Percentiles rank a stretch among this genome's conserved stretches.
Conservation (phyloP, 1,139 yeast genomes). For the Yueomyces sp. region DNA sequence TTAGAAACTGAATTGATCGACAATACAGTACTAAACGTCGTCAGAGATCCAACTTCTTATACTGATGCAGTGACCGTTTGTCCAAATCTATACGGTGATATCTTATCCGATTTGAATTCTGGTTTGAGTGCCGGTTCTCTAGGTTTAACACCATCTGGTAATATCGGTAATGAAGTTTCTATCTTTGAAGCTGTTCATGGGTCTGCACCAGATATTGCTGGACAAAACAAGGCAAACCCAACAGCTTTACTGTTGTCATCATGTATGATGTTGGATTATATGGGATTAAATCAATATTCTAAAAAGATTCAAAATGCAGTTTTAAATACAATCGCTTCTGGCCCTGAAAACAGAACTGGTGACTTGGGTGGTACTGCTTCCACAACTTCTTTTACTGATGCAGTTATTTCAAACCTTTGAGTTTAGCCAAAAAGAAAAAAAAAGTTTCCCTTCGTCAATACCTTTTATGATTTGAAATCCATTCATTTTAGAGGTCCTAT, state of each 20-base stretch:
- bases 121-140: slow-evolving; percentile 92
- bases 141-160: slow-evolving; percentile 97
- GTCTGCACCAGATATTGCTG: slow-evolving; percentile 97
- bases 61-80: slow-evolving; percentile 85
- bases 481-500: not conserved
- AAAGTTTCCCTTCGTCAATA: too few relatives aligned
- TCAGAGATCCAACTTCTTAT: slow-evolving; percentile 80
- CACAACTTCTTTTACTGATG: slow-evolving; percentile 78
- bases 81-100: slow-evolving; percentile 99
- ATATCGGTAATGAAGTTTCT: slow-evolving; percentile 96
- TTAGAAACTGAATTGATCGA: slow-evolving; percentile 82
- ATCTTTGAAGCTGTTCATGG: slow-evolving; percentile 99
- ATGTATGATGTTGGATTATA: slow-evolving; percentile 98
- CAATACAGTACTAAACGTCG: slow-evolving; percentile 85
- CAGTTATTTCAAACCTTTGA: slow-evolving; percentile 37
- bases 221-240: slow-evolving; percentile 97
- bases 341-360: slow-evolving; percentile 87
- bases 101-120: slow-evolving; percentile 92
- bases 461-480: not conserved
- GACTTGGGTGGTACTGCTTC: slow-evolving; percentile 91
- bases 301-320: slow-evolving; percentile 81
- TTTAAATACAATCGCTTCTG: slow-evolving; percentile 84
- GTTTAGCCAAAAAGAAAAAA: too few relatives aligned
- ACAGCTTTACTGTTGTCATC: slow-evolving; percentile 92
- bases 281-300: slow-evolving; percentile 76